Evolutionary conservation across 495 filamentous ascomycete species (phyloP).

Genomic region (Jackrogersella multiformis): DNA sequence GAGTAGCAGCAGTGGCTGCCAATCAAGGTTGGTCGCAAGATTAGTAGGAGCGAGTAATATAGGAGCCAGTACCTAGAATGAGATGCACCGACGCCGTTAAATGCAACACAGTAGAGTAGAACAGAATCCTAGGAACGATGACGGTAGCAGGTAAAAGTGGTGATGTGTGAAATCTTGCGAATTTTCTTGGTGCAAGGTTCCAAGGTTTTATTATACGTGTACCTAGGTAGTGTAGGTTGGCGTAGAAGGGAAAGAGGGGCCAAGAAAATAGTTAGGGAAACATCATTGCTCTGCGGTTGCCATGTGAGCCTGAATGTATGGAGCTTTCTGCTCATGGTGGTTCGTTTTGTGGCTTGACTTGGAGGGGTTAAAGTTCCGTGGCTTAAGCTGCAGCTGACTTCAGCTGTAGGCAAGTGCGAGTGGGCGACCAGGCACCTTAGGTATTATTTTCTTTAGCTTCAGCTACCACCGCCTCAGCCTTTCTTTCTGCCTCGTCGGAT

Average conservation of each 20-base stretch:
- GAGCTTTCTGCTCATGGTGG: constrained; percentile 11
- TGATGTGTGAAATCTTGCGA: neutral
- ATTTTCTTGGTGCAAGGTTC: constrained; percentile 11
- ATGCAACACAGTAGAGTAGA: constrained; percentile 9
- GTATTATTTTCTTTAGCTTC: constrained; percentile 13
- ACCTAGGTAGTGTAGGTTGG: too few relatives aligned
- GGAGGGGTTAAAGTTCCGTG: constrained; percentile 28
- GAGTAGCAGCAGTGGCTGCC: constrained; percentile 29
- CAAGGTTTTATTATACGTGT: constrained; percentile 34
- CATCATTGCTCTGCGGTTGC: constrained; percentile 38
- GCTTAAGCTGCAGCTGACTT: too few relatives aligned
- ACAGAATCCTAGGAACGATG: neutral
- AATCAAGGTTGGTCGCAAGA: constrained; percentile 29
- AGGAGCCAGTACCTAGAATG: neutral
- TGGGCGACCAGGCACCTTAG: neutral
- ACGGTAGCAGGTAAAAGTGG: neutral
- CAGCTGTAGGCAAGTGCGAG: too few relatives aligned
- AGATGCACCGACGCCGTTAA: constrained; percentile 9
- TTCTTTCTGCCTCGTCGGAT: constrained; percentile 40
- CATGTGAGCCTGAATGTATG: constrained; percentile 44
- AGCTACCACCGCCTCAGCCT: constrained; percentile 17
- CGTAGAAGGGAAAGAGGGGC: constrained; percentile 39
- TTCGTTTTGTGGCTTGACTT: constrained; percentile 33
- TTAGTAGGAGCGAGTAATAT: constrained; percentile 3
- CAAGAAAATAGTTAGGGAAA: constrained; percentile 32